phyloP scores from a whole-genome alignment of 495 filamentous ascomycete species.

The Corynascus novoguineensis region DNA sequence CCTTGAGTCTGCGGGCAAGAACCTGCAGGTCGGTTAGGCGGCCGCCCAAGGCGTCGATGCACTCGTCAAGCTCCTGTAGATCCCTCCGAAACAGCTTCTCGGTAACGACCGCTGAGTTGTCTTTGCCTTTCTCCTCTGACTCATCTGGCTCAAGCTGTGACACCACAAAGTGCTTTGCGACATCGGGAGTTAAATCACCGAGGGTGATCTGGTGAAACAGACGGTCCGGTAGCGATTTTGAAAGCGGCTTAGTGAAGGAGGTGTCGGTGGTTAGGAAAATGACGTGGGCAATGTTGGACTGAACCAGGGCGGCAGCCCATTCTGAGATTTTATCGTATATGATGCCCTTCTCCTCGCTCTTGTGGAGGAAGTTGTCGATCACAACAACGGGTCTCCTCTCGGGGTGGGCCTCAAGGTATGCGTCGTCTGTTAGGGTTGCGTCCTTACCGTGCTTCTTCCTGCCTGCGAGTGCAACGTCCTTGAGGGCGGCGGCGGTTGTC shows the following conservation, averaged over 20 bases:
- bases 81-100: conserved; percentile 41
- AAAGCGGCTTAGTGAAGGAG: conserved; percentile 80
- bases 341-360: conserved; percentile 61
- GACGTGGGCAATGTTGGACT: conserved; percentile 89
- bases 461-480: conserved; percentile 62
- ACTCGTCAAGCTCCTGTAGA: conserved; percentile 64
- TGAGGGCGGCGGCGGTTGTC: conserved; percentile 75
- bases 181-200: conserved; percentile 77
- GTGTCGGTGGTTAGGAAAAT: conserved; percentile 94
- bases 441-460: conserved; percentile 70
- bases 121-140: conserved; percentile 12
- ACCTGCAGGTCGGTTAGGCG: conserved; percentile 92
- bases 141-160: conserved; percentile 58
- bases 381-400: conserved; percentile 80
- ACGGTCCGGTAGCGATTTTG: conserved; percentile 82
- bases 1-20: conserved; percentile 81
- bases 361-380: conserved; percentile 91
- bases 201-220: conserved; percentile 82
- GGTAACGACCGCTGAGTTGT: conserved; percentile 13
- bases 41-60: conserved; percentile 77
- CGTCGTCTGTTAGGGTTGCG: conserved; percentile 66
- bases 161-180: conserved; percentile 85
- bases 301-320: conserved; percentile 84
- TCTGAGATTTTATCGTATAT: conserved; percentile 88
- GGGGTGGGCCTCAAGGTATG: conserved; percentile 87